These are phyloP conservation scores for Boehmeria nivea DNA, from an alignment of 306 rosid genomes.

Conservation along the genomic window DNA sequence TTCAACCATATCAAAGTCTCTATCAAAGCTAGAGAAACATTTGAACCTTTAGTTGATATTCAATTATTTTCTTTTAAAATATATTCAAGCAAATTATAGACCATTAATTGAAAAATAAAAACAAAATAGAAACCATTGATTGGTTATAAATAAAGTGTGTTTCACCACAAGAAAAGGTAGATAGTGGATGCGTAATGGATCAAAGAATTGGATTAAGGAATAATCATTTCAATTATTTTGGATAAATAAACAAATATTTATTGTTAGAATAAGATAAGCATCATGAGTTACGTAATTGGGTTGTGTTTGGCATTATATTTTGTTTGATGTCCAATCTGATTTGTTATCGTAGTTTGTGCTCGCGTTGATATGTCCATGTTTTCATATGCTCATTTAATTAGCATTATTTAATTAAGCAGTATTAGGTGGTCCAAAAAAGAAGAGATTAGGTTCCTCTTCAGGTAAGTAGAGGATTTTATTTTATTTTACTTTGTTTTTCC, in stretches of 20 bases:
- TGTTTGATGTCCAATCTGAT: neutral
- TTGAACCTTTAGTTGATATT: too few relatives aligned
- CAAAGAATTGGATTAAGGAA: constrained; percentile 1
- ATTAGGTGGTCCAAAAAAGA: constrained; percentile 1
- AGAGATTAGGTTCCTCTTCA: neutral
- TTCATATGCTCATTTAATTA: constrained; percentile 8
- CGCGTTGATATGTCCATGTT: constrained; percentile 15
- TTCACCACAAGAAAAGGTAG: too few relatives aligned
- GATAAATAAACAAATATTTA: neutral
- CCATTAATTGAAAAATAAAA: too few relatives aligned
- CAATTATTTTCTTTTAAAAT: too few relatives aligned
- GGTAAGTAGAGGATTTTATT: too few relatives aligned
- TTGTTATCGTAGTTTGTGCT: constrained; percentile 9
- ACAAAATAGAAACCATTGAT: too few relatives aligned
- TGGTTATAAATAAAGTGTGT: too few relatives aligned
- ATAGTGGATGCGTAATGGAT: constrained; percentile 6
- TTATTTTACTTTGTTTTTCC: too few relatives aligned
- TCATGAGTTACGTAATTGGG: neutral
- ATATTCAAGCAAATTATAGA: too few relatives aligned
- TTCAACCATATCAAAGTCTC: too few relatives aligned
- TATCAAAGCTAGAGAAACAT: too few relatives aligned
- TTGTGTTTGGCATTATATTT: neutral
- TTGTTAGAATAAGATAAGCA: constrained; percentile 2
- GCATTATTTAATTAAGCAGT: constrained; percentile 1
- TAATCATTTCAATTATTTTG: neutral